phyloP scores from a whole-genome alignment of 1,139 yeast genomes.

The Debaryomycetaceae sp. region DNA sequence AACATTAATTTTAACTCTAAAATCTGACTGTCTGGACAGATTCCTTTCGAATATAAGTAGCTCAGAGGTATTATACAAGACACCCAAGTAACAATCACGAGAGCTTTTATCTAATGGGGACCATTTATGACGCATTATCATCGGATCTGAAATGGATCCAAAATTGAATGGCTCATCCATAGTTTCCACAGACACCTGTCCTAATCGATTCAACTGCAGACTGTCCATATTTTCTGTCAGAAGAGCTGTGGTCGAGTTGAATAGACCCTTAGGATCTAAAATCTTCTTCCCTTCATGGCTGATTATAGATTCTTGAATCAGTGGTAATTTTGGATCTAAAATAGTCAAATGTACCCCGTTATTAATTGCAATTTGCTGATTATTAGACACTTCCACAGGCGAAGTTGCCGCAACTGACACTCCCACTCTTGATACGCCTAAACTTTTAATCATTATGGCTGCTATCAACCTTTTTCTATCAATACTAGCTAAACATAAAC shows the following conservation, averaged over 20 bases:
- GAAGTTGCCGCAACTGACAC: slow-evolving; percentile 19
- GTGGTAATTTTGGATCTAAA: slow-evolving; percentile 40
- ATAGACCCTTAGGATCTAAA: slow-evolving; percentile 30
- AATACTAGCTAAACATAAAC: neutral
- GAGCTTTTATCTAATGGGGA: slow-evolving; percentile 20
- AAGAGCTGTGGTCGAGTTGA: slow-evolving; percentile 23
- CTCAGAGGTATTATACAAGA: slow-evolving; percentile 40
- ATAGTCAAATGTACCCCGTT: slow-evolving; percentile 31
- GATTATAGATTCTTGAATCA: slow-evolving; percentile 27
- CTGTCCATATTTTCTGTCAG: slow-evolving; percentile 26
- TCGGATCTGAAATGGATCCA: slow-evolving; percentile 30
- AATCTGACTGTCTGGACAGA: slow-evolving; percentile 20
- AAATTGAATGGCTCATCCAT: slow-evolving; percentile 30
- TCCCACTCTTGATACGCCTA: slow-evolving; percentile 21
- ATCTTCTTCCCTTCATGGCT: slow-evolving; percentile 11
- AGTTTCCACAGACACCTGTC: slow-evolving; percentile 22
- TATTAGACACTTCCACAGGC: slow-evolving; percentile 38
- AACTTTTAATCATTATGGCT: slow-evolving; percentile 15
- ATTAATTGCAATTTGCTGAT: slow-evolving; percentile 38
- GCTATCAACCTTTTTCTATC: neutral
- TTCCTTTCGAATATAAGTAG: slow-evolving; percentile 29
- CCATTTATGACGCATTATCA: slow-evolving; percentile 39
- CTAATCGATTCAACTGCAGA: slow-evolving; percentile 30
- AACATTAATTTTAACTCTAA: slow-evolving; percentile 22
- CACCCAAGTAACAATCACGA: slow-evolving; percentile 31